phyloP scores from a whole-genome alignment of 805 yeast species.

The Teunomyces aglyptinius region DNA sequence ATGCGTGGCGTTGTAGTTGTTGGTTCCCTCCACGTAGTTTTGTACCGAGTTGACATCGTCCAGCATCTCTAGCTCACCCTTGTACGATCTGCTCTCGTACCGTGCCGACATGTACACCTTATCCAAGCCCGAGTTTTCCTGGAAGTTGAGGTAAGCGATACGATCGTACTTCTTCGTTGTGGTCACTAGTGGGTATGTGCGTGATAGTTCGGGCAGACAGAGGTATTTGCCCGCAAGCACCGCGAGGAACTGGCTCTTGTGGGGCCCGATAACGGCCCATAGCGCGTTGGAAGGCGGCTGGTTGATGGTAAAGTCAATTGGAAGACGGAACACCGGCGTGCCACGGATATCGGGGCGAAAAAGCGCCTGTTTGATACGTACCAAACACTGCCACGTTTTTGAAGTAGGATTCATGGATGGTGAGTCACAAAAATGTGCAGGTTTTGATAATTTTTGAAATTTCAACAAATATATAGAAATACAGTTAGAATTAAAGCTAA shows the following conservation, averaged over 20 bases:
- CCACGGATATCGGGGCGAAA: conserved; percentile 15
- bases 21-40: conserved; percentile 55
- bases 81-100: conserved; percentile 68
- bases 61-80: conserved; percentile 56
- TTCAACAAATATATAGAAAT: too few species aligned
- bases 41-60: conserved; percentile 67
- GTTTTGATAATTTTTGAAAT: too few species aligned
- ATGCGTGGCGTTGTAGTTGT: conserved; percentile 46
- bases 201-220: conserved; percentile 50
- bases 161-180: conserved; percentile 25
- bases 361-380: conserved; percentile 22
- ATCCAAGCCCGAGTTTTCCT: conserved; percentile 35
- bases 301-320: conserved; percentile 26
- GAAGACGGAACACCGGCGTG: conserved; percentile 21
- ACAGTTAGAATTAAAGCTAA: too few species aligned
- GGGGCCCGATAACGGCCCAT: conserved; percentile 39
- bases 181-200: conserved; percentile 53
- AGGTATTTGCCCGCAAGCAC: conserved; percentile 55
- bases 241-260: conserved; percentile 53
- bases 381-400: conserved; percentile 12
- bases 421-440: not conserved
- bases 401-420: conserved; percentile 1
- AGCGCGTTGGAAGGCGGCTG: conserved; percentile 14
- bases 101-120: conserved; percentile 81
- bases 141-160: conserved; percentile 33